Evolutionary conservation across 2,329 filamentous ascomycete species (phyloP).

Genomic region (Elsinoe arachidis): DNA sequence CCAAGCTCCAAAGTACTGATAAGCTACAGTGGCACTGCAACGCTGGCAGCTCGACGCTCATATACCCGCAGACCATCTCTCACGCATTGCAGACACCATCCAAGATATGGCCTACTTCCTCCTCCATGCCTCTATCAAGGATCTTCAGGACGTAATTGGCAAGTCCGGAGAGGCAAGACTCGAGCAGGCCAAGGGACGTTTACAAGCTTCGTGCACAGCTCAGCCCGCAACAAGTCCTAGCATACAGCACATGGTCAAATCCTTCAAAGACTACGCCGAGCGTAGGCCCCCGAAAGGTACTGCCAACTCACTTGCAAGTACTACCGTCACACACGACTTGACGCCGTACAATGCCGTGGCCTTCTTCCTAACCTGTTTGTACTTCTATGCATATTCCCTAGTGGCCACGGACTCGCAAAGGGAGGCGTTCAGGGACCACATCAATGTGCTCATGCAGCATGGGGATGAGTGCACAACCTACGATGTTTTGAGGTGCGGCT

Average conservation of each 20-base stretch:
- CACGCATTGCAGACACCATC: background rate
- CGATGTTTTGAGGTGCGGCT: background rate
- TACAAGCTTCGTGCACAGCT: background rate
- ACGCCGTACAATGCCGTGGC: background rate
- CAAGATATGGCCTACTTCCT: background rate
- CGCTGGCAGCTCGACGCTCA: background rate
- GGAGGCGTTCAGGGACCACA: background rate
- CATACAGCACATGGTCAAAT: background rate
- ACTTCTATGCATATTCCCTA: background rate
- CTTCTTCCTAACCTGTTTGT: background rate
- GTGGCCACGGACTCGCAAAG: background rate
- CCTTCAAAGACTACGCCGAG: background rate
- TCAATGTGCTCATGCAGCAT: background rate
- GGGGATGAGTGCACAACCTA: background rate
- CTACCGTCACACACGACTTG: background rate
- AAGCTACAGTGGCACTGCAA: background rate
- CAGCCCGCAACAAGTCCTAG: background rate
- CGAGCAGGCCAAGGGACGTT: background rate
- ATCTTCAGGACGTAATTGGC: background rate
- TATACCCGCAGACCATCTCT: background rate
- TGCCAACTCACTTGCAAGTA: too few species aligned
- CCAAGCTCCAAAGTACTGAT: background rate
- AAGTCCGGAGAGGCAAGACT: background rate
- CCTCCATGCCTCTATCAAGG: background rate
- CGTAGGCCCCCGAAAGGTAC: background rate